Conservation (phyloP, 1,284 basidiomycete species). For the Boletellus deceptivus region DNA sequence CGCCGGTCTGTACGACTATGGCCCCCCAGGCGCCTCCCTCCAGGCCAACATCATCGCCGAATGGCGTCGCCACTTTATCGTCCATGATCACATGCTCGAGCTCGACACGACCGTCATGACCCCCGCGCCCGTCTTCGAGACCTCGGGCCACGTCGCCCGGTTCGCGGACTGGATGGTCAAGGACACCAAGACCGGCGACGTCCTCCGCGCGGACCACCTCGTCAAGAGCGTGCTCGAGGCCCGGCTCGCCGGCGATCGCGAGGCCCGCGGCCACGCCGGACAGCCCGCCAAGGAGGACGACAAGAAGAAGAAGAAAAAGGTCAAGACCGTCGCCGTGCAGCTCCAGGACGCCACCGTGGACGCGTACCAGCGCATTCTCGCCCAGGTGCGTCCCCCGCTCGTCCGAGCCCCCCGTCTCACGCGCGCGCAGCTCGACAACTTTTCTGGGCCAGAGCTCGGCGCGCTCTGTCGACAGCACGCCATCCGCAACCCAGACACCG, state of each 20-base stretch:
- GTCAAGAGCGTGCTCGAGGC: slow-evolving; percentile 93
- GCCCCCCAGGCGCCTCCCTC: slow-evolving; percentile 91
- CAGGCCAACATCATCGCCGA: slow-evolving; percentile 97
- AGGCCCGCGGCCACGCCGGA: slow-evolving; percentile 78
- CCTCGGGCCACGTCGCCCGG: slow-evolving; percentile 96
- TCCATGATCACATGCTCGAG: slow-evolving; percentile 99
- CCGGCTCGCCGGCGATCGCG: slow-evolving; percentile 85
- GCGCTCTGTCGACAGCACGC: slow-evolving; percentile 82
- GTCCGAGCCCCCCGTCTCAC: background rate
- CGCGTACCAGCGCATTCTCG: slow-evolving; percentile 83
- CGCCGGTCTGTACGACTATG: slow-evolving; percentile 95
- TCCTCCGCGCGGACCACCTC: slow-evolving; percentile 96
- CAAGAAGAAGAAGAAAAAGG: slow-evolving; percentile 77
- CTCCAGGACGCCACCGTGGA: slow-evolving; percentile 74
- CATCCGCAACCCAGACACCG: slow-evolving; percentile 90
- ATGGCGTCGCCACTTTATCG: slow-evolving; percentile 98
- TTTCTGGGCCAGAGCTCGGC: slow-evolving; percentile 85
- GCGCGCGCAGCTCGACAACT: slow-evolving; percentile 84
- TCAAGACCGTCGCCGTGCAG: slow-evolving; percentile 75
- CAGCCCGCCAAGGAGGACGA: slow-evolving; percentile 58
- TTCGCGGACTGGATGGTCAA: slow-evolving; percentile 99
- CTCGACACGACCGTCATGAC: slow-evolving; percentile 99
- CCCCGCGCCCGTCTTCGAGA: slow-evolving; percentile 91
- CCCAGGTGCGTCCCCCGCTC: slow-evolving; percentile 59
- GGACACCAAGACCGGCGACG: slow-evolving; percentile 91